These are phyloP conservation scores for Parathielavia hyrcaniae DNA, from an alignment of 495 filamentous ascomycete genomes.

Conservation along the genomic window DNA sequence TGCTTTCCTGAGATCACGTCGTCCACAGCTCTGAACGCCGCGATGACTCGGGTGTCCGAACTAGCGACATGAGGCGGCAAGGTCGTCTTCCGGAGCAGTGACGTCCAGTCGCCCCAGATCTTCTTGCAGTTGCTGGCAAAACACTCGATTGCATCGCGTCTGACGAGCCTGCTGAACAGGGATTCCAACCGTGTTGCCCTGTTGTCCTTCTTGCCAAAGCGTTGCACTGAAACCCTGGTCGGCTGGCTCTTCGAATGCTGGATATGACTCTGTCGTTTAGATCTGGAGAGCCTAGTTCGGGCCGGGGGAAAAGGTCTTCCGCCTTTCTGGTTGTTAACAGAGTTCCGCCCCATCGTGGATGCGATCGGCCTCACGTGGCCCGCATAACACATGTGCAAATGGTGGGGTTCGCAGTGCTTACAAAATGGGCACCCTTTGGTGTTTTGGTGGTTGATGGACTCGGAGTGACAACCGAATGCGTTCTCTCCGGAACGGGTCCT, in stretches of 20 bases:
- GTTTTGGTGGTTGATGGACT: no score
- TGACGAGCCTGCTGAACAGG: conserved; percentile 11
- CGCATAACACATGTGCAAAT: conserved; percentile 5
- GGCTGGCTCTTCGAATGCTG: conserved; percentile 6
- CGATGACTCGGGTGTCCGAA: conserved; percentile 13
- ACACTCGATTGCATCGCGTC: conserved; percentile 12
- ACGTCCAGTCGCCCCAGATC: conserved; percentile 15
- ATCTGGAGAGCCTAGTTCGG: conserved; percentile 4
- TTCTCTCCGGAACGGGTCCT: no score
- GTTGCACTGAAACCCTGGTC: conserved; percentile 6
- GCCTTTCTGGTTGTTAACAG: conserved; percentile 13
- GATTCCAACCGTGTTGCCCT: conserved; percentile 11
- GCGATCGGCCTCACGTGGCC: conserved; percentile 3
- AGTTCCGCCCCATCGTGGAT: conserved; percentile 1
- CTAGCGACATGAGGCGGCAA: conserved; percentile 13
- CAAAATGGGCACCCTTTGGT: conserved; percentile 6
- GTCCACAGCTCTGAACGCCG: conserved; percentile 18
- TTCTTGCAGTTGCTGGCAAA: conserved; percentile 16
- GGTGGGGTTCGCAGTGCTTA: conserved; percentile 6
- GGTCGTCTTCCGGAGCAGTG: conserved; percentile 15
- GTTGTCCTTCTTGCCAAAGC: conserved; percentile 12
- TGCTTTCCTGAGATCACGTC: conserved; percentile 11
- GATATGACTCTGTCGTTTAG: conserved; percentile 7
- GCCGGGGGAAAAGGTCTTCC: conserved; percentile 9
- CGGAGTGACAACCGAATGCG: no score